Evolutionary conservation across 768 basidiomycete species (phyloP).

Genomic region (Rhizopogon vesiculosus): DNA sequence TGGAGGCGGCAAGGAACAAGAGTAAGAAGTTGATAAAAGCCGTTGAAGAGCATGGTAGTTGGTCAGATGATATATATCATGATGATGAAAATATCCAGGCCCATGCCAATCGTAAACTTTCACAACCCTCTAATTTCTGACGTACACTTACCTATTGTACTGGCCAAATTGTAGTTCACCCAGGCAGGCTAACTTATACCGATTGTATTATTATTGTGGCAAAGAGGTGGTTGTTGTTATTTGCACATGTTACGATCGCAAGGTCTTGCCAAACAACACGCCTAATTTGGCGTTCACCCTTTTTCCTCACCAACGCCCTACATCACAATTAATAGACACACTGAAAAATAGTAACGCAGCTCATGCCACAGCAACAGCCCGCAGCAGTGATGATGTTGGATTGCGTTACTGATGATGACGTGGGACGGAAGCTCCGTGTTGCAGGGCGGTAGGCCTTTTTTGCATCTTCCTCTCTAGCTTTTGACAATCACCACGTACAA

Average conservation of each 20-base stretch:
- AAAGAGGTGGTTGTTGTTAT: no score
- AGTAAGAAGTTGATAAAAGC: conserved; percentile 18
- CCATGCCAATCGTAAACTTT: neutral
- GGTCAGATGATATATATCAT: conserved; percentile 23
- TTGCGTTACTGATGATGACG: conserved; percentile 31
- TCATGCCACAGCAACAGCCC: conserved; percentile 47
- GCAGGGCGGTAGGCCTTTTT: conserved; percentile 47
- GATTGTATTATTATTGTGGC: no score
- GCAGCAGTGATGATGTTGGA: conserved; percentile 42
- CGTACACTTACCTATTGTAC: neutral
- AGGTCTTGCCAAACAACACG: neutral
- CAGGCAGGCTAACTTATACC: no score
- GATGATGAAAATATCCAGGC: neutral
- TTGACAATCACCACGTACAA: neutral
- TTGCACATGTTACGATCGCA: neutral
- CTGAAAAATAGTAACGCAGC: neutral
- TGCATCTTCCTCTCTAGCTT: conserved; percentile 1
- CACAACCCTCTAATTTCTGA: neutral
- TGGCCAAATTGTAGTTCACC: no score
- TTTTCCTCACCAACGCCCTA: neutral
- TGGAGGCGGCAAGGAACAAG: conserved; percentile 15
- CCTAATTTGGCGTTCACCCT: neutral
- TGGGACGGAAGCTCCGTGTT: conserved; percentile 52
- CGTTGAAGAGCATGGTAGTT: conserved; percentile 20
- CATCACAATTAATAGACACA: neutral